Evolutionary conservation across 106 monocot genomes (phyloP).

Genomic region (Phalaenopsis aphrodite): DNA sequence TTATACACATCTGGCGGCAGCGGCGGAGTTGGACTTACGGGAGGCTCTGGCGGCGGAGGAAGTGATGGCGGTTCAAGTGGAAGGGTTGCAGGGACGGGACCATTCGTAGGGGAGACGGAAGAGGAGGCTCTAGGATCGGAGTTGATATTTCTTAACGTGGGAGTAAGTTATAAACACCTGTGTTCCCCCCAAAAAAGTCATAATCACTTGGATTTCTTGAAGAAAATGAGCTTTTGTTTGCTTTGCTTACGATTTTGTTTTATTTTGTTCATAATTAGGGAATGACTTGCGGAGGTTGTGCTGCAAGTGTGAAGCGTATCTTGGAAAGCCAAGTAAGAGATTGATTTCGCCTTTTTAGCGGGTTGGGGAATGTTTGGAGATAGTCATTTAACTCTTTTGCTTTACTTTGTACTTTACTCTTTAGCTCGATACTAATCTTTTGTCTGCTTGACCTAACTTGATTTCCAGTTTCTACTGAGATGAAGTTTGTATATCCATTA

Average conservation of each 20-base stretch:
- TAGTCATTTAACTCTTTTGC: too few species aligned
- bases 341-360: not conserved
- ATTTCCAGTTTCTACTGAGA: not conserved
- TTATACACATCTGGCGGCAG: slow-evolving; percentile 6
- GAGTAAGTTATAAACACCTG: slow-evolving; percentile 22
- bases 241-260: not conserved
- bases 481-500: not conserved
- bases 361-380: too few species aligned
- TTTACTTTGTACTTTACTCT: too few species aligned
- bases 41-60: slow-evolving; percentile 32
- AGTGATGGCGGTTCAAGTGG: slow-evolving; percentile 36
- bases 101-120: slow-evolving; percentile 26
- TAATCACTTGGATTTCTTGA: not conserved
- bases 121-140: slow-evolving; percentile 24
- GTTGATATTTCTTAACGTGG: slow-evolving; percentile 52
- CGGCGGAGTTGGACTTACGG: not conserved
- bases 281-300: slow-evolving; percentile 82
- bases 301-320: slow-evolving; percentile 41
- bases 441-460: too few species aligned
- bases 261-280: slow-evolving; percentile 26
- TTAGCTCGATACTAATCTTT: too few species aligned
- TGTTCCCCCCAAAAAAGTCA: not conserved
- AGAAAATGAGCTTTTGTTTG: not conserved
- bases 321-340: slow-evolving; percentile 58
- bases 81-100: slow-evolving; percentile 20